Conservation (phyloP, 176 grass and related monocot species). For the Musa troglodytarum region DNA sequence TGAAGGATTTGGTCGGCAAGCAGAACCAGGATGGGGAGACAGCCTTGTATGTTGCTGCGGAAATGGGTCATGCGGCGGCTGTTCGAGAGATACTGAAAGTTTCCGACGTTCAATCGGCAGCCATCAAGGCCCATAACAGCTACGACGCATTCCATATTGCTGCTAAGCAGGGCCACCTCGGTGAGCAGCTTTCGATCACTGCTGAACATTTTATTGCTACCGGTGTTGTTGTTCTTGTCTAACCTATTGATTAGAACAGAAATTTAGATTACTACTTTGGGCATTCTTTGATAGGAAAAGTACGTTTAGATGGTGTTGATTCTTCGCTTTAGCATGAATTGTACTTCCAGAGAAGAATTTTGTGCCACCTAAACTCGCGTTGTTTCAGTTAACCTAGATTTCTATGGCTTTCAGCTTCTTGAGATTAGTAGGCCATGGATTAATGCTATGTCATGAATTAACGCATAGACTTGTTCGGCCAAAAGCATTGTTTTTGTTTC, state of each 20-base stretch:
- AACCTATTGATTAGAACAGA: not conserved
- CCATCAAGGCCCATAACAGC: slow-evolving; percentile 18
- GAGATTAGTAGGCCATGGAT: not conserved
- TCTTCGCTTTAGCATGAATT: not conserved
- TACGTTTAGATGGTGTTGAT: not conserved
- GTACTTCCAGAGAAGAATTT: not conserved
- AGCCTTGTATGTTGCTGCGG: slow-evolving; percentile 14
- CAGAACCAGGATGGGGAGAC: slow-evolving; percentile 22
- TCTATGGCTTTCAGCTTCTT: not conserved
- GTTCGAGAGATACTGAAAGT: slow-evolving; percentile 19
- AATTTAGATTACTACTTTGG: not conserved
- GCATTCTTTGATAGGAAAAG: not conserved
- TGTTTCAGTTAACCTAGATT: no score
- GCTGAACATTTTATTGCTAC: not conserved
- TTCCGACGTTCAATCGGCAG: slow-evolving; percentile 15
- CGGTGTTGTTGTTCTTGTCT: not conserved
- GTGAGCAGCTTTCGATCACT: not conserved
- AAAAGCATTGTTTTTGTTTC: not conserved
- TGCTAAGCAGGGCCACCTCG: slow-evolving; percentile 17
- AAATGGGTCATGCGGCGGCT: slow-evolving; percentile 12
- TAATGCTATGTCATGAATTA: not conserved
- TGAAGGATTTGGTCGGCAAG: slow-evolving; percentile 16
- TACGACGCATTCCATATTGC: slow-evolving; percentile 23
- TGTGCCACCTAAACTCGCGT: not conserved
- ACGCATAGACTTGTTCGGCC: not conserved